A percentile compares a stretch with the other conserved stretches of the same genome.
phyloP scores from a whole-genome alignment of 78 protist genomes.

The Emiliania huxleyi region DNA sequence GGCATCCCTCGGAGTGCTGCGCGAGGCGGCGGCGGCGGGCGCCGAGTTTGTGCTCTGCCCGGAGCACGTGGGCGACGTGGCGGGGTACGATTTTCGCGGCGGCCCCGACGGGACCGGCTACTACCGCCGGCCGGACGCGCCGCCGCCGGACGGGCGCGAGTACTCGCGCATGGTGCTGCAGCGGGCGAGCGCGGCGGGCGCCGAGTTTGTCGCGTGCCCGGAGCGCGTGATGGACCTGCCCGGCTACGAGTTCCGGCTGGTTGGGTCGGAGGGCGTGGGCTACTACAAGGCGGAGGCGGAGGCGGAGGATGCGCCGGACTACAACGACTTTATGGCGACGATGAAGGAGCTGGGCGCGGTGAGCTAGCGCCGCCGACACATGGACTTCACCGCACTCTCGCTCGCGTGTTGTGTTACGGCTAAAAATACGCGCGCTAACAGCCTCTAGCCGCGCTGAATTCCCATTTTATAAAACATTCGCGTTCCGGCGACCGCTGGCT shows the following conservation, averaged over 20 bases:
- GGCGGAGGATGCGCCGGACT: neutral
- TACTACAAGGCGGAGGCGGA: neutral
- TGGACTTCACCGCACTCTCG: no score
- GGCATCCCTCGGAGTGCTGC: neutral
- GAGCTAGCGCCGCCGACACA: no score
- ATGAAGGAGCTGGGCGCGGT: slow-evolving; percentile 1
- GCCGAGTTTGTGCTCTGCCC: neutral
- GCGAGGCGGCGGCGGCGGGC: neutral
- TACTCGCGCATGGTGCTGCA: neutral
- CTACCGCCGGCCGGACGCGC: slow-evolving; percentile 4
- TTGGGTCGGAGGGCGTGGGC: neutral
- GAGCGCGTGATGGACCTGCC: neutral
- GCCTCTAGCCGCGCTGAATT: no score
- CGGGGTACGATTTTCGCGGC: neutral
- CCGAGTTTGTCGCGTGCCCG: neutral
- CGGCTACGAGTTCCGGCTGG: neutral
- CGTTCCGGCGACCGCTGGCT: no score
- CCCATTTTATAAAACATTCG: no score
- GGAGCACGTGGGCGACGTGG: neutral
- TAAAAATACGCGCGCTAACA: no score
- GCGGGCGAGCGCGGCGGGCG: neutral
- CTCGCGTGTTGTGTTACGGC: no score
- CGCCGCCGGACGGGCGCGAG: slow-evolving; percentile 9
- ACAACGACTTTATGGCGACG: neutral
- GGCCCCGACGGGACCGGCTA: neutral